Percentiles rank a stretch among this genome's conserved stretches.
These are phyloP conservation scores for Cystobasidium pallidum DNA, from an alignment of 1,284 basidiomycete genomes.

Conservation along the genomic window DNA sequence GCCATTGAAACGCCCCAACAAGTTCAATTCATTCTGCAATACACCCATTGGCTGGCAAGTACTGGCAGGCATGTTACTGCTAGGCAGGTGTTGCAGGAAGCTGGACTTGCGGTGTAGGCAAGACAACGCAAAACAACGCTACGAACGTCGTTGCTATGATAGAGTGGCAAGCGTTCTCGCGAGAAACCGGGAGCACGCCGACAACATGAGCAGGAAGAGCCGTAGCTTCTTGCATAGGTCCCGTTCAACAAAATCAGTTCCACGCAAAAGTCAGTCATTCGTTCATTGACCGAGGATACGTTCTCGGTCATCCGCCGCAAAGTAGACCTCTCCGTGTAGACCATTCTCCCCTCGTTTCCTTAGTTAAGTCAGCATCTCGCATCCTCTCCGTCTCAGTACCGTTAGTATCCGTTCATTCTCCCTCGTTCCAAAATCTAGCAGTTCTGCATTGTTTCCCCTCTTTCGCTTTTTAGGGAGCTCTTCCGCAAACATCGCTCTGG, in stretches of 20 bases:
- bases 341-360: background rate
- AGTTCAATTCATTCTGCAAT: constrained; percentile 79
- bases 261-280: background rate
- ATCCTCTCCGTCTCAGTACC: background rate
- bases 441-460: background rate
- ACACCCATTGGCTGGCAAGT: constrained; percentile 66
- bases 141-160: too few species aligned
- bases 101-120: background rate
- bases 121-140: background rate
- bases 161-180: too few species aligned
- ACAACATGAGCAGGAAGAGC: too few species aligned
- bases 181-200: too few species aligned
- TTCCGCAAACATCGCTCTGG: background rate
- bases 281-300: background rate
- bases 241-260: background rate
- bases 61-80: constrained; percentile 22
- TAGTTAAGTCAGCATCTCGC: background rate
- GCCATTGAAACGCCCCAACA: constrained; percentile 91
- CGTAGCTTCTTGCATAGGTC: too few species aligned
- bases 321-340: background rate
- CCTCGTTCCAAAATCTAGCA: background rate
- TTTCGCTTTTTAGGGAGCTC: background rate
- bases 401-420: background rate
- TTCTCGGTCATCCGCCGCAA: too few species aligned
- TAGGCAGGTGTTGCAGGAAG: constrained; percentile 20